Base-by-base conservation (phyloP, 208 protist genomes). In the Chromosphaera perkinsii region DNA sequence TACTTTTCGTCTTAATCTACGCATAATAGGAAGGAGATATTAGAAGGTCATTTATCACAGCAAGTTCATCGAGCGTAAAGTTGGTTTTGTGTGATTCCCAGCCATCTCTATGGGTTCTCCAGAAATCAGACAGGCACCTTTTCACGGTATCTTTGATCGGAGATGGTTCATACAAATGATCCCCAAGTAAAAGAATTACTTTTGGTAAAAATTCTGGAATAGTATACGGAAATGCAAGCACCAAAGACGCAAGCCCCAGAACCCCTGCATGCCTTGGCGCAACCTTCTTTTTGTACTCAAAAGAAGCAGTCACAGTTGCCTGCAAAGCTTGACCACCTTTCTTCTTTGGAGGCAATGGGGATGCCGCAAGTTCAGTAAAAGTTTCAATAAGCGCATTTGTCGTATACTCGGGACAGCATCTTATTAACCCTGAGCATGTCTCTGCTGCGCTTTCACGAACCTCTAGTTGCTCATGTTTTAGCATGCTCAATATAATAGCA, bases 31-130 rank as follows among this genome's bases (percentile, higher is more conserved):
- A 63, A 1, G 66, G 66, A 14, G 66, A 72, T 35, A 72, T 72
- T 2, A 72, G 66, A 1, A 72, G 36, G 49, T 72, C 66, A 7
- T 32, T 61, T 1, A 72, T 3, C 14, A 64, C 24, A 12, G 26
- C 24, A 51, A 66, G 12, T 31, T 69, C 42, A 27, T 75, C 69
- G 4, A 68, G 60, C 5, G 60, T 67, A 35, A 75, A 75, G 9
- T 39, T 29, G 7, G 12, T 43, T 51, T 75, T 75, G 29, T 55
- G 26, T 12, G 22, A 37, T n/a, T 67, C 22, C 69, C 69, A 75
- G 3, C 60, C 62, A 27, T 75, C 69, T 39, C 61, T 58, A 35
- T 75, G 69, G 7, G 69, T 75, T n/a, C 69, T 42, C 69, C 69
- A 59, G 45, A 75, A 75, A 2, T 75, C 60, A 27, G 43, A 47